Evolutionary conservation across 441 rosid genomes (phyloP).

Genomic region (Populus hybrid): DNA sequence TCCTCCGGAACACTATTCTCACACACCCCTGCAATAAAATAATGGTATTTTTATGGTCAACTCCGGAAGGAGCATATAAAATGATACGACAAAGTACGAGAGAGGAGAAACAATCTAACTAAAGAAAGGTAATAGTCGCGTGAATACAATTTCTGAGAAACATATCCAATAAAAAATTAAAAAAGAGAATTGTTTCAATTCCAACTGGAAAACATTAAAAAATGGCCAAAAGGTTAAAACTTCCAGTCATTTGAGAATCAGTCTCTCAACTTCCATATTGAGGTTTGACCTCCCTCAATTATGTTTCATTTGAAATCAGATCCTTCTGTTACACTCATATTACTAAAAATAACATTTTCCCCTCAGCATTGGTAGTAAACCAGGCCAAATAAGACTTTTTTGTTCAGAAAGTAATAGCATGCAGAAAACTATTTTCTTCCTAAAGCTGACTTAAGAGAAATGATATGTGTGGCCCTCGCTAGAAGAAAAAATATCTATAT

Average conservation of each 20-base stretch:
- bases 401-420: neutral
- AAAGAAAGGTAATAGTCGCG: neutral
- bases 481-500: neutral
- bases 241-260: too few species aligned
- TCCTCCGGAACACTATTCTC: constrained; percentile 36
- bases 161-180: neutral
- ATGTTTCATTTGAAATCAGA: too few species aligned
- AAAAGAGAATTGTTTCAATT: neutral
- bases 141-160: neutral
- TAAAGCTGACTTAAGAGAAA: neutral
- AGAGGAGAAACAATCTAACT: neutral
- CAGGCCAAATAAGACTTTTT: neutral
- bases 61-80: constrained; percentile 8
- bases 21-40: constrained; percentile 40
- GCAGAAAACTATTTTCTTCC: neutral
- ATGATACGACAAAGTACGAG: neutral
- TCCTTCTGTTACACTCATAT: neutral
- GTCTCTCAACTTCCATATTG: too few species aligned
- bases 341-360: neutral
- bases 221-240: neutral
- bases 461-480: neutral
- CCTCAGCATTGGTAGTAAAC: neutral
- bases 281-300: too few species aligned
- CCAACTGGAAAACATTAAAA: neutral
- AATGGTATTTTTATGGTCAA: neutral